A percentile compares a stretch with the other conserved stretches of the same genome.
phyloP scores from a whole-genome alignment of 345 rosid species.

The Gossypium ekmanianum region DNA sequence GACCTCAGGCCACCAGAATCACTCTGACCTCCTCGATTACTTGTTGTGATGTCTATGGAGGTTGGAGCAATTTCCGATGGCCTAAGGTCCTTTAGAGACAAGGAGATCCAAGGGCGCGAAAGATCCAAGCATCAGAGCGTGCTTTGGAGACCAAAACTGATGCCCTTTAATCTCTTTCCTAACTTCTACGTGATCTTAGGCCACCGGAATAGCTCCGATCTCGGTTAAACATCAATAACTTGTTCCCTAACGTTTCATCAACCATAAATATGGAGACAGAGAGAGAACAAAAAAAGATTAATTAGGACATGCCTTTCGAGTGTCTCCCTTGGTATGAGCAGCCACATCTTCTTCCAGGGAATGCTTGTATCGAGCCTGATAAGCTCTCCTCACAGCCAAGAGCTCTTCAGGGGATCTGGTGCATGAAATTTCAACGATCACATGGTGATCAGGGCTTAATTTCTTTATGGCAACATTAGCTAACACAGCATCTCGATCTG shows the following conservation, averaged over 20 bases:
- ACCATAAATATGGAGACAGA: neutral
- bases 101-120: neutral
- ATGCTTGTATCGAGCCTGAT: conserved; percentile 53
- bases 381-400: conserved; percentile 49
- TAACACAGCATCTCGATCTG: conserved; percentile 56
- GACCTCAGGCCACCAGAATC: neutral
- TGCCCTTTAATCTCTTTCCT: neutral
- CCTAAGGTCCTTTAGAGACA: neutral
- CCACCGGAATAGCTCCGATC: neutral
- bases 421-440: conserved; percentile 51
- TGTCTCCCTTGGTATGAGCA: conserved; percentile 49
- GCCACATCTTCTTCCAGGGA: conserved; percentile 75
- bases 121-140: neutral
- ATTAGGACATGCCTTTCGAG: conserved; percentile 39
- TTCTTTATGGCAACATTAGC: conserved; percentile 49
- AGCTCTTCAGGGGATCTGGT: conserved; percentile 58
- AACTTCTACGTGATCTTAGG: neutral
- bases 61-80: neutral
- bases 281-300: neutral
- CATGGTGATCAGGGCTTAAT: conserved; percentile 32
- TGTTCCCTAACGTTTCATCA: neutral
- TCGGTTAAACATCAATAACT: neutral
- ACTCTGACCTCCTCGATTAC: neutral
- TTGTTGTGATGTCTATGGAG: too few relatives aligned
- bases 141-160: neutral